These are phyloP conservation scores for Fusarium coffeatum DNA, from an alignment of 2,329 filamentous ascomycete species.

Conservation along the genomic window DNA sequence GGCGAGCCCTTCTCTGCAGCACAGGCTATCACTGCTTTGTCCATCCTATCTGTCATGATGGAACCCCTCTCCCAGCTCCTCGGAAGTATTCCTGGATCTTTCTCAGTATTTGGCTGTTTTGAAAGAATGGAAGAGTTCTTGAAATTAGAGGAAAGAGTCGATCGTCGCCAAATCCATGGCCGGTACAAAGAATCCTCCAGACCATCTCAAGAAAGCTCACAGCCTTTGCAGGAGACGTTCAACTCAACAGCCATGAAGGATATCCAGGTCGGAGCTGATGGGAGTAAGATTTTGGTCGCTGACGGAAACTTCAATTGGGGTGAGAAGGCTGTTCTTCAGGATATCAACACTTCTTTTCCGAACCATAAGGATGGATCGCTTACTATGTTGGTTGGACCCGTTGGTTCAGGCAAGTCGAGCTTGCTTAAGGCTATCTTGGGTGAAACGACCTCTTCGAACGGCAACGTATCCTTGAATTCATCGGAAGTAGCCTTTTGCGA, in stretches of 20 bases:
- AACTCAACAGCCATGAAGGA: constrained; percentile 17
- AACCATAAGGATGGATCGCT: constrained; percentile 38
- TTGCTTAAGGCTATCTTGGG: constrained; percentile 49
- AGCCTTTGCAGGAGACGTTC: constrained; percentile 5
- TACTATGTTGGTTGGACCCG: constrained; percentile 48
- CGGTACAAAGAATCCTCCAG: not conserved
- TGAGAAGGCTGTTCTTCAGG: constrained; percentile 41
- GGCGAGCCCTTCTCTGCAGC: constrained; percentile 45
- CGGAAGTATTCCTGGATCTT: constrained; percentile 44
- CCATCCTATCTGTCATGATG: constrained; percentile 49
- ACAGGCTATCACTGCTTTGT: constrained; percentile 49
- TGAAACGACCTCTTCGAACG: constrained; percentile 39
- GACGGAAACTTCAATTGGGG: constrained; percentile 47
- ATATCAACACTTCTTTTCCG: constrained; percentile 43
- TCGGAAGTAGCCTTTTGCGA: constrained; percentile 48
- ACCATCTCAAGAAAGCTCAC: not conserved
- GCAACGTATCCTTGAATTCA: constrained; percentile 40
- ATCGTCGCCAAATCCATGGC: constrained; percentile 36
- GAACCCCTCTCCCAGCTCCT: constrained; percentile 43
- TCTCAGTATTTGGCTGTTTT: constrained; percentile 48
- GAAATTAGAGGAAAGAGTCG: constrained; percentile 41
- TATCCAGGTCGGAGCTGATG: not conserved
- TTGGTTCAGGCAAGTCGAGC: constrained; percentile 51
- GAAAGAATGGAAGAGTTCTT: constrained; percentile 49
- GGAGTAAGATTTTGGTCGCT: constrained; percentile 30